Evolutionary conservation across 805 yeast genomes (phyloP).

Genomic region (Kodamaea nitidulidarum): DNA sequence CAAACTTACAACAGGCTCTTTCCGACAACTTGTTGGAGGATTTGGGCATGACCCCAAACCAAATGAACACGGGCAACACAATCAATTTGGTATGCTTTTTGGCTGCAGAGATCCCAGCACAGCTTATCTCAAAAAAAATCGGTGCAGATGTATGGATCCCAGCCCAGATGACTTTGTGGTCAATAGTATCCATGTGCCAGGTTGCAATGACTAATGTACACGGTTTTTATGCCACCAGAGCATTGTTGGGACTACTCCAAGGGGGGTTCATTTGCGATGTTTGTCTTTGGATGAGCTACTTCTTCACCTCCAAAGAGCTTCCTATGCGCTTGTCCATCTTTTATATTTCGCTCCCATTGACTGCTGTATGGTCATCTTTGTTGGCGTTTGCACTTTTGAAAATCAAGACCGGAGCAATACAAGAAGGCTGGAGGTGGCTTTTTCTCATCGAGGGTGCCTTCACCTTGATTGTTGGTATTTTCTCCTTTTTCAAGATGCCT

Average conservation of each 20-base stretch:
- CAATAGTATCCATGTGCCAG: conserved; percentile 21
- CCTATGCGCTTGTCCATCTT: conserved; percentile 56
- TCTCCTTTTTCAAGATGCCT: conserved; percentile 42
- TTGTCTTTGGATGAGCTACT: conserved; percentile 61
- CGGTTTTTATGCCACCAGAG: conserved; percentile 21
- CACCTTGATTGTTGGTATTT: conserved; percentile 19
- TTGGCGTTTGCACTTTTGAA: conserved; percentile 51
- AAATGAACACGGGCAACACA: conserved; percentile 22
- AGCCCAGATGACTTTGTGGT: conserved; percentile 21
- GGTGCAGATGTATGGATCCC: conserved; percentile 28
- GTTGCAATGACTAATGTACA: conserved; percentile 16
- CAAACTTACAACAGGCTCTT: conserved; percentile 23
- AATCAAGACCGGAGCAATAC: conserved; percentile 22
- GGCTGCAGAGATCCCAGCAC: conserved; percentile 24
- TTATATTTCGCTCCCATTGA: conserved; percentile 52
- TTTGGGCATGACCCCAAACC: conserved; percentile 20
- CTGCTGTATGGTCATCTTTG: conserved; percentile 44
- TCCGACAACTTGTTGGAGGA: conserved; percentile 21
- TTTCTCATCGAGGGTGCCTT: conserved; percentile 22
- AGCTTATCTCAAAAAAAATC: conserved; percentile 21
- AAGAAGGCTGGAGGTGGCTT: conserved; percentile 25
- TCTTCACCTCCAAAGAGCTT: conserved; percentile 57
- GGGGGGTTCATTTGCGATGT: conserved; percentile 50
- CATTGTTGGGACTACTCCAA: conserved; percentile 21
- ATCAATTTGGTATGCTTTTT: conserved; percentile 20